Evolutionary conservation across 805 yeast species (phyloP).

Genomic region (Maudiozyma bulderi): DNA sequence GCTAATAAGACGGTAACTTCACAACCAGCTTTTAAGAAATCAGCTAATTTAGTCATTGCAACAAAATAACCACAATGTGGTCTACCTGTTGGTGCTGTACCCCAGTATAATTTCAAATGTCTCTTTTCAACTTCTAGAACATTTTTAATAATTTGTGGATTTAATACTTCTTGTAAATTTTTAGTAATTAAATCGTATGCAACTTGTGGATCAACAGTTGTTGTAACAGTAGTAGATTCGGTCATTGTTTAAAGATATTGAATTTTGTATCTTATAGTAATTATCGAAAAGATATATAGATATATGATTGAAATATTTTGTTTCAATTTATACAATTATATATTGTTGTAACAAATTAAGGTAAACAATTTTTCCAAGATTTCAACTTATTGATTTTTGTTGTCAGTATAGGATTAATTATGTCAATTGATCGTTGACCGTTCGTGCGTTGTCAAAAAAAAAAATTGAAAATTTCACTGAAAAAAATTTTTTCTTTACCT

Average conservation of each 20-base stretch:
- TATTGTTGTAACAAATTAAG: too few species aligned
- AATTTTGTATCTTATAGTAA: too few species aligned
- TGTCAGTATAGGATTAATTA: too few species aligned
- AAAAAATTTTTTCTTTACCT: too few species aligned
- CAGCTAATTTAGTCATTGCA: constrained; percentile 93
- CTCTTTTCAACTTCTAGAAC: constrained; percentile 73
- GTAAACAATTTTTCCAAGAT: too few species aligned
- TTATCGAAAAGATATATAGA: neutral
- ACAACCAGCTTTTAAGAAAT: constrained; percentile 91
- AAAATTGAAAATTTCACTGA: too few species aligned
- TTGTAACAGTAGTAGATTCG: constrained; percentile 7
- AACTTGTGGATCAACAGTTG: constrained; percentile 41
- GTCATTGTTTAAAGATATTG: neutral
- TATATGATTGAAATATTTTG: too few species aligned
- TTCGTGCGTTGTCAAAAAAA: too few species aligned
- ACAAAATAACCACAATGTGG: constrained; percentile 99
- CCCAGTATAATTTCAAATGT: constrained; percentile 89
- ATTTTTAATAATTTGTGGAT: constrained; percentile 77
- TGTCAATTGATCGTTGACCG: too few species aligned
- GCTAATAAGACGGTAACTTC: constrained; percentile 87
- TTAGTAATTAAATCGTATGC: constrained; percentile 71
- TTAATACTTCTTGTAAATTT: constrained; percentile 84
- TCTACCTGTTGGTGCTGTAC: constrained; percentile 98
- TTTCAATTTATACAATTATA: too few species aligned
- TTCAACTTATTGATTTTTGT: neutral